Evolutionary conservation across 2,329 filamentous ascomycete genomes (phyloP).

Genomic region (Penicillium vulpinum): DNA sequence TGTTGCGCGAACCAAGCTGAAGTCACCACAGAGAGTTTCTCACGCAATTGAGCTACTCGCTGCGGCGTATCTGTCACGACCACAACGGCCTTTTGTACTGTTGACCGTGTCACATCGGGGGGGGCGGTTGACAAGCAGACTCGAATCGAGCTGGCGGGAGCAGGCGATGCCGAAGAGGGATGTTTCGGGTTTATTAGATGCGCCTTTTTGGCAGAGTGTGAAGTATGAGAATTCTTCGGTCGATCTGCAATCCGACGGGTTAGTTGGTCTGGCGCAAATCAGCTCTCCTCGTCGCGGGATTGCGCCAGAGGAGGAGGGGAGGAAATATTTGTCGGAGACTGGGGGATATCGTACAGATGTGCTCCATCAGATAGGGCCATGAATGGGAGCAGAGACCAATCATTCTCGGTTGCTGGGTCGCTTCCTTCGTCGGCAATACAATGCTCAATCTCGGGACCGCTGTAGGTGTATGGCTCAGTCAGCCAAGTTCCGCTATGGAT

Average conservation of each 20-base stretch:
- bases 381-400: slow-evolving; percentile 90
- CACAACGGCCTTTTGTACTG: slow-evolving; percentile 96
- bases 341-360: slow-evolving; percentile 69
- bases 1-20: slow-evolving; percentile 94
- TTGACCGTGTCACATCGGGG: slow-evolving; percentile 90
- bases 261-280: slow-evolving; percentile 1
- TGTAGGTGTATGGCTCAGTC: slow-evolving; percentile 31
- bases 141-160: slow-evolving; percentile 84
- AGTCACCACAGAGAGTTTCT: slow-evolving; percentile 86
- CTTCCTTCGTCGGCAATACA: slow-evolving; percentile 80
- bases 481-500: not conserved
- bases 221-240: slow-evolving; percentile 99
- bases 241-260: slow-evolving; percentile 42
- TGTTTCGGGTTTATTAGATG: slow-evolving; percentile 57
- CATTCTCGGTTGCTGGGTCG: slow-evolving; percentile 79
- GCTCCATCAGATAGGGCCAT: slow-evolving; percentile 96
- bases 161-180: slow-evolving; percentile 96
- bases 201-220: slow-evolving; percentile 68
- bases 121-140: slow-evolving; percentile 72
- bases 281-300: not conserved
- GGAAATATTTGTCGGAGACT: not conserved
- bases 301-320: not conserved
- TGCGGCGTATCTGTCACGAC: slow-evolving; percentile 90
- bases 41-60: slow-evolving; percentile 84
- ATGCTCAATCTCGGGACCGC: slow-evolving; percentile 87